Percentiles rank a stretch among this genome's conserved stretches.
Conservation (phyloP, 1,284 basidiomycete species). For the Grifola frondosa region DNA sequence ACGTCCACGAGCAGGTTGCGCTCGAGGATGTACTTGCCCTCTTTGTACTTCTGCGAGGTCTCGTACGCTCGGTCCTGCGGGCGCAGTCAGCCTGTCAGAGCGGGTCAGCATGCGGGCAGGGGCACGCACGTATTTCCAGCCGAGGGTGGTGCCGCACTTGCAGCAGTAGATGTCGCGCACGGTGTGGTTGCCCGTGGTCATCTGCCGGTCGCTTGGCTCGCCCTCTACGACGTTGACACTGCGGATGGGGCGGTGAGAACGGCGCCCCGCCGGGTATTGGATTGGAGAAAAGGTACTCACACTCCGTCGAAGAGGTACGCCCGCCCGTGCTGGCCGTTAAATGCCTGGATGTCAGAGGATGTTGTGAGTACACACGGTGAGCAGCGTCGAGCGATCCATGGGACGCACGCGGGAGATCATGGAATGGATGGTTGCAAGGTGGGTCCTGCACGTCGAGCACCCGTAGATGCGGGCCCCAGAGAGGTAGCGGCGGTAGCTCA, state of each 20-base stretch:
- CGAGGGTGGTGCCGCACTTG: slow-evolving; percentile 84
- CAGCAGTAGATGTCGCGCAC: slow-evolving; percentile 93
- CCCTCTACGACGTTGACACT: slow-evolving; percentile 91
- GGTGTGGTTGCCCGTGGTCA: slow-evolving; percentile 96
- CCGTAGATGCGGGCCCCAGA: slow-evolving; percentile 88
- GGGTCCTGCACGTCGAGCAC: slow-evolving; percentile 89
- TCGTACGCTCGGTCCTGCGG: slow-evolving; percentile 89
- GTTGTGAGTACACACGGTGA: slow-evolving; percentile 1
- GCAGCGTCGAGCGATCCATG: slow-evolving; percentile 1
- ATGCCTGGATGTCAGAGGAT: slow-evolving; percentile 56
- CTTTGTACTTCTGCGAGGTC: slow-evolving; percentile 92
- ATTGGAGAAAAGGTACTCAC: slow-evolving; percentile 48
- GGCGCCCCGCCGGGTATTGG: no score
- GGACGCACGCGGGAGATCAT: slow-evolving; percentile 87
- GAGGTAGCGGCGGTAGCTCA: slow-evolving; percentile 88
- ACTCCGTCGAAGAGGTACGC: slow-evolving; percentile 93
- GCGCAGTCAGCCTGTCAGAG: slow-evolving; percentile 5
- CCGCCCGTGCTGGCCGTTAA: slow-evolving; percentile 92
- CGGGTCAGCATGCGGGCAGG: no score
- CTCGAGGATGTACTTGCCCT: slow-evolving; percentile 97
- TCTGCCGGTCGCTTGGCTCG: slow-evolving; percentile 86
- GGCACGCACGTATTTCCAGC: slow-evolving; percentile 99
- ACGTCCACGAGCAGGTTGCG: slow-evolving; percentile 84
- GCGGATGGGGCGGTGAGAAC: slow-evolving; percentile 12
- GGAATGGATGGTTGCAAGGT: slow-evolving; percentile 89